Conservation (phyloP, 2,329 filamentous ascomycete genomes). For the Hysterium pulicare region DNA sequence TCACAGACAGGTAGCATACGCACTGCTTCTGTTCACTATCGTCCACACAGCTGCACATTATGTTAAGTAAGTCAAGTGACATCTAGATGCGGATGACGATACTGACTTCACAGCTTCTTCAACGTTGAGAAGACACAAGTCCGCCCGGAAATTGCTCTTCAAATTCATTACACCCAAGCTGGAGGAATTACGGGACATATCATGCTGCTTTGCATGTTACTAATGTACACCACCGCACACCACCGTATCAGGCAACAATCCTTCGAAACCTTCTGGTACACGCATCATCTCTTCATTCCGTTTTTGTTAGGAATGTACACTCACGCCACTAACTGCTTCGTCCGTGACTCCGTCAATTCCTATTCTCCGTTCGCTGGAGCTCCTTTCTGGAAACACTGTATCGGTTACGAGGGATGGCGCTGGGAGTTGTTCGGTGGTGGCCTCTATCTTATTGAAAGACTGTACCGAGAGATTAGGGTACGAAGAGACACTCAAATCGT, state of each 20-base stretch:
- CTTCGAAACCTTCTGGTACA: slow-evolving; percentile 99
- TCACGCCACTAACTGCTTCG: slow-evolving; percentile 93
- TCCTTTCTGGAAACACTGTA: slow-evolving; percentile 84
- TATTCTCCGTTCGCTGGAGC: slow-evolving; percentile 81
- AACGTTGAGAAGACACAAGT: slow-evolving; percentile 87
- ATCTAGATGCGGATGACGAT: background rate
- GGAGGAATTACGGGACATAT: slow-evolving; percentile 94
- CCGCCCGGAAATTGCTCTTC: slow-evolving; percentile 72
- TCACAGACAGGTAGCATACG: slow-evolving; percentile 89
- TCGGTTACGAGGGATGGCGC: slow-evolving; percentile 94
- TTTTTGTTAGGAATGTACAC: slow-evolving; percentile 94
- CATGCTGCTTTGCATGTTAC: slow-evolving; percentile 97
- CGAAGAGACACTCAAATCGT: slow-evolving; percentile 83
- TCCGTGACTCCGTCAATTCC: slow-evolving; percentile 70
- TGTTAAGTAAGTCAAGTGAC: slow-evolving; percentile 69
- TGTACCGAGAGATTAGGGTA: slow-evolving; percentile 87
- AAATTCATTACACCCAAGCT: slow-evolving; percentile 87
- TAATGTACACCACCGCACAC: slow-evolving; percentile 97
- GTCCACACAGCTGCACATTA: slow-evolving; percentile 81
- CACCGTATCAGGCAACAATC: slow-evolving; percentile 92
- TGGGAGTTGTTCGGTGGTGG: slow-evolving; percentile 89
- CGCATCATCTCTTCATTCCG: slow-evolving; percentile 95
- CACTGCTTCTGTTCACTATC: slow-evolving; percentile 76
- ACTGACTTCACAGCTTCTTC: slow-evolving; percentile 67
- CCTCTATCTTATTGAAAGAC: slow-evolving; percentile 80